A percentile compares a stretch with the other conserved stretches of the same genome.
Evolutionary conservation across 371 early-diverging fungal species (phyloP).

Genomic region (Mucor plumbeus): DNA sequence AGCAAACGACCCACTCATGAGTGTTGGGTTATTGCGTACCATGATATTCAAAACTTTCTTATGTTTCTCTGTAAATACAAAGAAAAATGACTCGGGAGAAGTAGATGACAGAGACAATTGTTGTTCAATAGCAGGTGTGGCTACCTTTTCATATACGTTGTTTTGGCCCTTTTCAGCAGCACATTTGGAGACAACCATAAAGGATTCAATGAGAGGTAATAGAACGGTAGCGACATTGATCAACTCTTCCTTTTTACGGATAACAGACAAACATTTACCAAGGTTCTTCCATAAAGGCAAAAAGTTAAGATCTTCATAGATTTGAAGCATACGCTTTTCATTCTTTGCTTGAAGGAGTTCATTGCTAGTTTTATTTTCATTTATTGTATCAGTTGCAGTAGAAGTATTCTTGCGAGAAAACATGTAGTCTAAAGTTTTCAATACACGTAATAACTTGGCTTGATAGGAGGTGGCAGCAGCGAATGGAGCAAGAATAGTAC

Average conservation of each 20-base stretch:
- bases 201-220: constrained; percentile 93
- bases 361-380: constrained; percentile 10
- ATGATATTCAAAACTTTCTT: constrained; percentile 95
- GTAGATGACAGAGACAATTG: neutral
- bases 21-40: constrained; percentile 94
- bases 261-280: constrained; percentile 72
- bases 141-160: constrained; percentile 32
- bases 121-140: constrained; percentile 27
- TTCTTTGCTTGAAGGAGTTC: constrained; percentile 24
- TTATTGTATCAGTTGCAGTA: constrained; percentile 12
- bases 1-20: constrained; percentile 96
- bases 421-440: constrained; percentile 92
- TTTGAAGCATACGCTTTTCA: constrained; percentile 60
- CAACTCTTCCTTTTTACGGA: constrained; percentile 78
- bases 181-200: constrained; percentile 94
- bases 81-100: constrained; percentile 74
- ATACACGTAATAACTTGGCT: constrained; percentile 88
- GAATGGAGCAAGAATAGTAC: constrained; percentile 69
- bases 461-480: constrained; percentile 89
- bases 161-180: constrained; percentile 46
- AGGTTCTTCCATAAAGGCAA: constrained; percentile 80
- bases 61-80: constrained; percentile 91
- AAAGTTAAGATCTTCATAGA: constrained; percentile 77
- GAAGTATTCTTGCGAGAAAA: constrained; percentile 50
- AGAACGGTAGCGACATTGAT: constrained; percentile 90